Percentiles rank a stretch among this genome's conserved stretches.
Conservation (phyloP, 345 rosid species). For the Citrus mangshanensis region DNA sequence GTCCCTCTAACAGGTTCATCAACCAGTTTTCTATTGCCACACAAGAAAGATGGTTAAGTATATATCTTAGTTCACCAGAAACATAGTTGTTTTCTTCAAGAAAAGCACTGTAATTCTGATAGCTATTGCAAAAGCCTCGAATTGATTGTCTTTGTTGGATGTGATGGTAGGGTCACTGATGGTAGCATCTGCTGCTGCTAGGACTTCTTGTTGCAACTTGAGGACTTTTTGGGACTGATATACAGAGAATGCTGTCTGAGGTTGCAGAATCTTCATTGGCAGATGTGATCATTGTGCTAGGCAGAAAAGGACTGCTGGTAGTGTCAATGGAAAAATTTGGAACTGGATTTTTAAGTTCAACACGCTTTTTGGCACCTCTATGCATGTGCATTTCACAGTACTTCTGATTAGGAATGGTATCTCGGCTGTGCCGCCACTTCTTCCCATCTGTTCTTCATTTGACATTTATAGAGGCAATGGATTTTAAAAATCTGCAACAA, state of each 20-base stretch:
- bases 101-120: background rate
- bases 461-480: background rate
- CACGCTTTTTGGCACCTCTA: slow-evolving; percentile 51
- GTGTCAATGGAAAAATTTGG: background rate
- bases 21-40: background rate
- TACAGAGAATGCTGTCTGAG: slow-evolving; percentile 30
- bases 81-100: background rate
- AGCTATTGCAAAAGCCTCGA: background rate
- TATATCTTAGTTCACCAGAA: background rate
- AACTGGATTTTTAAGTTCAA: slow-evolving; percentile 7
- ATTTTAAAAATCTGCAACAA: background rate
- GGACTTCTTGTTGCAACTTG: slow-evolving; percentile 12
- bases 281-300: background rate
- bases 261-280: slow-evolving; percentile 5
- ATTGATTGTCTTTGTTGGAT: slow-evolving; percentile 18
- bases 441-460: slow-evolving; percentile 66
- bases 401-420: slow-evolving; percentile 49
- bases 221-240: slow-evolving; percentile 30
- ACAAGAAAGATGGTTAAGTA: background rate
- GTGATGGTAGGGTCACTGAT: slow-evolving; percentile 41
- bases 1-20: background rate
- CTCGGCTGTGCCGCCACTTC: slow-evolving; percentile 70
- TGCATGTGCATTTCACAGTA: slow-evolving; percentile 64
- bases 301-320: background rate
- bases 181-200: slow-evolving; percentile 52